A percentile compares a stretch with the other conserved stretches of the same genome.
These are phyloP conservation scores for Ganoderma meredithae DNA, from an alignment of 1,284 basidiomycete genomes.

Conservation along the genomic window DNA sequence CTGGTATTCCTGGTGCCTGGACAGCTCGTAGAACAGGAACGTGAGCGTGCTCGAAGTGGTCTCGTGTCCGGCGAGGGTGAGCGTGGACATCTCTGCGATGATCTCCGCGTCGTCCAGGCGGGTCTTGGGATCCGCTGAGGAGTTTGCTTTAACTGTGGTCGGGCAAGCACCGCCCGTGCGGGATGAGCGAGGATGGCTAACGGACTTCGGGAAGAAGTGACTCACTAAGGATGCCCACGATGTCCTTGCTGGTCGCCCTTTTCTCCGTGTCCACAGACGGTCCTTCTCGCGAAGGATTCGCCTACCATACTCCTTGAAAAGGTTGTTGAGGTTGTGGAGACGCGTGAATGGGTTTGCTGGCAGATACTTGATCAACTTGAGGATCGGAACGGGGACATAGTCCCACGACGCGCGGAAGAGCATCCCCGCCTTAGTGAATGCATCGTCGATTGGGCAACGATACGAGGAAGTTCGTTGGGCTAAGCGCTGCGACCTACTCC, in stretches of 20 bases:
- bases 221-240: conserved; percentile 50
- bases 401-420: conserved; percentile 39
- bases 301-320: conserved; percentile 34
- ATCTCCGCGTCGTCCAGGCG: conserved; percentile 55
- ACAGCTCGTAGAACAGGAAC: conserved; percentile 42
- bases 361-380: conserved; percentile 37
- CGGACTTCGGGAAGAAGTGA: no score
- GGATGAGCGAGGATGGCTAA: background rate
- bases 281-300: conserved; percentile 32
- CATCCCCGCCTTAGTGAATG: conserved; percentile 14
- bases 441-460: no score
- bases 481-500: no score
- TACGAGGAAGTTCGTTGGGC: no score
- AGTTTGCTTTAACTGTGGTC: conserved; percentile 59
- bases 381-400: conserved; percentile 34
- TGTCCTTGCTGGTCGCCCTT: conserved; percentile 38
- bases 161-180: no score
- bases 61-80: conserved; percentile 40
- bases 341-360: conserved; percentile 38
- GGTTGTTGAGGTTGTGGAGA: conserved; percentile 33
- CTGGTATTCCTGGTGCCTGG: conserved; percentile 40
- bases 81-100: conserved; percentile 57
- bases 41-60: conserved; percentile 34
- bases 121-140: conserved; percentile 50
- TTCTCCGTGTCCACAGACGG: conserved; percentile 21